phyloP scores from a whole-genome alignment of 2,329 filamentous ascomycete species.

The Colletotrichum musae region DNA sequence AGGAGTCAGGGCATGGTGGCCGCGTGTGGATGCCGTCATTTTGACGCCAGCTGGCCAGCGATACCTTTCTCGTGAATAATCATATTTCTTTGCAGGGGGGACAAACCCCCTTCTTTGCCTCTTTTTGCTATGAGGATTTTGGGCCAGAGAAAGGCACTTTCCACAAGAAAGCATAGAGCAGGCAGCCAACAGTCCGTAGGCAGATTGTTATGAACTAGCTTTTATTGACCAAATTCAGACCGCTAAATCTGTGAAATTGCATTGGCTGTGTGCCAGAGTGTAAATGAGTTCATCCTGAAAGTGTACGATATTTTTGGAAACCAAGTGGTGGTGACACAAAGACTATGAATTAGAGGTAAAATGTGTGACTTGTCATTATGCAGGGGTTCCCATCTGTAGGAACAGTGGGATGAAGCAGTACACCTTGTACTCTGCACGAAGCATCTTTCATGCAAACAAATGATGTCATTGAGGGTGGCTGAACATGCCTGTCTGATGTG shows the following conservation, averaged over 20 bases:
- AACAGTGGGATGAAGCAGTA: not conserved
- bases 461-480: conserved; percentile 38
- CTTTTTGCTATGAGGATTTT: conserved; percentile 21
- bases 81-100: conserved; percentile 34
- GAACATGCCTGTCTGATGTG: conserved; percentile 18
- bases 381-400: not conserved
- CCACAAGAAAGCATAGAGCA: conserved; percentile 31
- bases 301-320: conserved; percentile 21
- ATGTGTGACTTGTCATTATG: conserved; percentile 19
- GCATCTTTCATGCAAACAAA: conserved; percentile 21
- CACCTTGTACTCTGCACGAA: not conserved
- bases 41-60: conserved; percentile 12
- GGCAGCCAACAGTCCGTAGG: conserved; percentile 37
- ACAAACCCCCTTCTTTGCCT: conserved; percentile 25
- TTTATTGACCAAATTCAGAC: conserved; percentile 30
- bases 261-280: not conserved
- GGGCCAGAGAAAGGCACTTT: conserved; percentile 18
- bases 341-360: no score
- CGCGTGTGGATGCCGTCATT: conserved; percentile 10
- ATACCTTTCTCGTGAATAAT: conserved; percentile 40
- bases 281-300: not conserved
- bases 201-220: conserved; percentile 42
- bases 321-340: not conserved
- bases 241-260: not conserved
- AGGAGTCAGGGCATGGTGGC: conserved; percentile 6